Evolutionary conservation across 805 yeast species (phyloP).

Genomic region (Tetrapisispora arboricola): DNA sequence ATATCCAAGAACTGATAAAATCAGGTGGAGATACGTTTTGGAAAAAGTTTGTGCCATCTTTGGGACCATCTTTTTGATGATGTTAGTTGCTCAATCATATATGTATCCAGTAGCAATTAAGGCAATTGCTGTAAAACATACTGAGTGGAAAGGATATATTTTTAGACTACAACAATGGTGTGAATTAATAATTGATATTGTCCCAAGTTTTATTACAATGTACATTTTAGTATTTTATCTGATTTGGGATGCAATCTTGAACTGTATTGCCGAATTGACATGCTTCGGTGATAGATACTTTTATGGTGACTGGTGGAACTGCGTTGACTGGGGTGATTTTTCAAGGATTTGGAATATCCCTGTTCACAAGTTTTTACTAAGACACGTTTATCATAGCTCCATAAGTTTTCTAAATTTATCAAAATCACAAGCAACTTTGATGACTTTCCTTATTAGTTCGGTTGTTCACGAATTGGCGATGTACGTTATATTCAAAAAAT

Average conservation of each 20-base stretch:
- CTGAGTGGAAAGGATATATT: slow-evolving; percentile 15
- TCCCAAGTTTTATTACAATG: slow-evolving; percentile 69
- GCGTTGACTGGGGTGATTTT: slow-evolving; percentile 86
- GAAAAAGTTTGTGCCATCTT: slow-evolving; percentile 71
- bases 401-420: slow-evolving; percentile 63
- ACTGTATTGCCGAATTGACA: slow-evolving; percentile 82
- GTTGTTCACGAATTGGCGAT: slow-evolving; percentile 84
- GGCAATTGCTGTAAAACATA: slow-evolving; percentile 43
- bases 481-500: slow-evolving; percentile 72
- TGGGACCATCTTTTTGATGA: slow-evolving; percentile 79
- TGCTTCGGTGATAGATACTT: slow-evolving; percentile 83
- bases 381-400: slow-evolving; percentile 91
- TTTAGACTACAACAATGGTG: slow-evolving; percentile 20
- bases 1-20: slow-evolving; percentile 62
- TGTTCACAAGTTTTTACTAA: slow-evolving; percentile 75
- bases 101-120: slow-evolving; percentile 64
- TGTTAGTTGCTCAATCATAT: slow-evolving; percentile 61
- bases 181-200: slow-evolving; percentile 50
- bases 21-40: slow-evolving; percentile 59
- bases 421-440: slow-evolving; percentile 57
- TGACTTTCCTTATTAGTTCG: slow-evolving; percentile 73
- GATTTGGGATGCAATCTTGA: slow-evolving; percentile 92
- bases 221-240: slow-evolving; percentile 74
- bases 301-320: slow-evolving; percentile 97
- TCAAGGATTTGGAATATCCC: slow-evolving; percentile 93